Percentiles rank a stretch among this genome's conserved stretches.
phyloP scores from a whole-genome alignment of 2,329 filamentous ascomycete species.

The Venturia aucupariae region DNA sequence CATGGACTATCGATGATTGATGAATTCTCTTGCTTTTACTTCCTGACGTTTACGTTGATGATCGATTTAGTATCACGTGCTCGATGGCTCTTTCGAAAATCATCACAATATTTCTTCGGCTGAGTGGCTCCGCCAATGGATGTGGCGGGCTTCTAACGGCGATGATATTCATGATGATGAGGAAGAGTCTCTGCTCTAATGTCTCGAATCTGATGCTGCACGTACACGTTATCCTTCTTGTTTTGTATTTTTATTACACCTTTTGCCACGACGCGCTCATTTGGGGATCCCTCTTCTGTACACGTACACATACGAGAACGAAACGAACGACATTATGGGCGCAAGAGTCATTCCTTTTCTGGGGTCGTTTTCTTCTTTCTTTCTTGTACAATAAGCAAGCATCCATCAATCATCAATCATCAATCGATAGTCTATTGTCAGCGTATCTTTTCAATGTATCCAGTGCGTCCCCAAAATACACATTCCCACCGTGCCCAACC shows the following conservation, averaged over 20 bases:
- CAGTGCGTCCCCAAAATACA: neutral
- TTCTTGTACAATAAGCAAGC: slow-evolving; percentile 5
- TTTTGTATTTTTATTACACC: slow-evolving; percentile 16
- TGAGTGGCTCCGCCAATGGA: neutral
- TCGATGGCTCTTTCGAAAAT: neutral
- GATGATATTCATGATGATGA: neutral
- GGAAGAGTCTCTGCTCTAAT: neutral
- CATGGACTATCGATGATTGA: slow-evolving; percentile 47
- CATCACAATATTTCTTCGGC: neutral
- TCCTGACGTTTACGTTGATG: slow-evolving; percentile 6
- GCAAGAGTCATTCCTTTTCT: neutral
- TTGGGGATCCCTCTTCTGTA: neutral
- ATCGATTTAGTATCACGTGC: neutral
- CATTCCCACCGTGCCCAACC: neutral
- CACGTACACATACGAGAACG: neutral
- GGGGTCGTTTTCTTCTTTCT: neutral
- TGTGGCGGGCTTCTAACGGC: neutral
- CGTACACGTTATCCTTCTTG: neutral
- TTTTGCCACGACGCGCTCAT: slow-evolving; percentile 14
- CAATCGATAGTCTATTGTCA: slow-evolving; percentile 2
- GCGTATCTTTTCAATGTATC: neutral
- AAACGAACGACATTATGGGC: neutral
- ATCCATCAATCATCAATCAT: neutral
- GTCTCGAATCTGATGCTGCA: neutral
- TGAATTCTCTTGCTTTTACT: neutral